Evolutionary conservation across 2,329 filamentous ascomycete genomes (phyloP).

Genomic region (Chrysosporium keratinophilum): DNA sequence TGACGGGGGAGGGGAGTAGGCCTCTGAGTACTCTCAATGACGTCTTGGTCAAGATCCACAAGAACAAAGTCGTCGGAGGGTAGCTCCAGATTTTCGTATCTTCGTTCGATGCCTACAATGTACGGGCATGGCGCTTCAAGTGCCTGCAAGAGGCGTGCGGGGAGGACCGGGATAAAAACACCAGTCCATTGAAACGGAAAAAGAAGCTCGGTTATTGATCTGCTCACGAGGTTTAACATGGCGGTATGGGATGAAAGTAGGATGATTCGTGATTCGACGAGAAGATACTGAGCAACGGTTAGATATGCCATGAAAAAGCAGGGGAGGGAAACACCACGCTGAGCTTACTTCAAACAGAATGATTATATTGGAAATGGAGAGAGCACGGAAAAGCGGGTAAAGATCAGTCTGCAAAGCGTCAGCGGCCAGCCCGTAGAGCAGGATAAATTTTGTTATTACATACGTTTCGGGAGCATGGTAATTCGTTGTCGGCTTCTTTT

Average conservation of each 20-base stretch:
- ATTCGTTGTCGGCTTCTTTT: conserved; percentile 84
- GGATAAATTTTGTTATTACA: conserved; percentile 13
- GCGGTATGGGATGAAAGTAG: conserved; percentile 89
- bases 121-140: conserved; percentile 94
- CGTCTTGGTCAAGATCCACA: conserved; percentile 84
- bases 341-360: conserved; percentile 61
- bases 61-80: conserved; percentile 94
- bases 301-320: background rate
- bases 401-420: conserved; percentile 54
- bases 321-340: background rate
- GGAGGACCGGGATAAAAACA: conserved; percentile 85
- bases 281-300: conserved; percentile 49
- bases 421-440: conserved; percentile 4
- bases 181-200: conserved; percentile 91
- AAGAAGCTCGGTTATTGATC: conserved; percentile 72
- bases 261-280: conserved; percentile 91
- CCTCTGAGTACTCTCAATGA: conserved; percentile 70
- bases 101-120: conserved; percentile 87
- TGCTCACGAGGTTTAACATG: conserved; percentile 88
- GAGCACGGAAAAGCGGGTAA: conserved; percentile 79
- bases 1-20: conserved; percentile 76
- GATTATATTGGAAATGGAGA: conserved; percentile 87
- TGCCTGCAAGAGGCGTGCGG: conserved; percentile 75
- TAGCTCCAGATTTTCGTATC: conserved; percentile 55
- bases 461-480: conserved; percentile 73